A percentile compares a stretch with the other conserved stretches of the same genome.
Conservation (phyloP, 108 stramenopile genomes). For the Cyclotella baltica region DNA sequence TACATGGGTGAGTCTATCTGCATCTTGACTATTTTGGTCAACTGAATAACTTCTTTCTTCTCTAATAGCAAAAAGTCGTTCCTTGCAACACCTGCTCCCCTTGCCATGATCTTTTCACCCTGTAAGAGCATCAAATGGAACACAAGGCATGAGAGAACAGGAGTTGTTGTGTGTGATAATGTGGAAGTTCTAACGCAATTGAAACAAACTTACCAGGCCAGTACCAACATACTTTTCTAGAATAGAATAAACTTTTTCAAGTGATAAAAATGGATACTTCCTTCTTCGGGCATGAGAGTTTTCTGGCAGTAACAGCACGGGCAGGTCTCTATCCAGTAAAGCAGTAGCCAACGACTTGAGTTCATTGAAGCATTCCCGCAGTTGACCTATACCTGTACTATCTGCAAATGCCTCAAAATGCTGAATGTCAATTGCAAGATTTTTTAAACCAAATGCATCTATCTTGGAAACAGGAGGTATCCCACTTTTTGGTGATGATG, state of each 20-base stretch:
- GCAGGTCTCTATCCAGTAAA: slow-evolving; percentile 85
- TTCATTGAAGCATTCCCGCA: slow-evolving; percentile 88
- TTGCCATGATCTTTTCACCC: slow-evolving; percentile 58
- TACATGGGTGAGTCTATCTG: slow-evolving; percentile 51
- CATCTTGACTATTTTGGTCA: slow-evolving; percentile 72
- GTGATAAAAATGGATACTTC: slow-evolving; percentile 85
- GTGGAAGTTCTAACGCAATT: background rate
- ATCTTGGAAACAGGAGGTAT: slow-evolving; percentile 84
- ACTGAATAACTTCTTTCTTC: slow-evolving; percentile 85
- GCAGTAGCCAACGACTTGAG: slow-evolving; percentile 77
- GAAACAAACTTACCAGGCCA: slow-evolving; percentile 51
- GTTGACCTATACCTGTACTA: slow-evolving; percentile 84
- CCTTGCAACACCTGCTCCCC: slow-evolving; percentile 30
- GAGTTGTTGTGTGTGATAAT: no score
- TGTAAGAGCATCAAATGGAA: background rate
- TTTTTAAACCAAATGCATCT: slow-evolving; percentile 89
- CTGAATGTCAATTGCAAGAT: slow-evolving; percentile 78
- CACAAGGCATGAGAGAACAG: no score
- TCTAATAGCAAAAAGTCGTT: slow-evolving; percentile 79
- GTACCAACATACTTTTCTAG: slow-evolving; percentile 78
- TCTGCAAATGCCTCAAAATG: slow-evolving; percentile 85
- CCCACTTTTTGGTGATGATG: slow-evolving; percentile 12
- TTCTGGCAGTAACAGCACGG: slow-evolving; percentile 73
- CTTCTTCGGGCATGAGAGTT: slow-evolving; percentile 70
- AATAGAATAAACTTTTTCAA: slow-evolving; percentile 77